Base-by-base conservation (phyloP, 2,329 filamentous ascomycete genomes). In the Diplodia intermedia region DNA sequence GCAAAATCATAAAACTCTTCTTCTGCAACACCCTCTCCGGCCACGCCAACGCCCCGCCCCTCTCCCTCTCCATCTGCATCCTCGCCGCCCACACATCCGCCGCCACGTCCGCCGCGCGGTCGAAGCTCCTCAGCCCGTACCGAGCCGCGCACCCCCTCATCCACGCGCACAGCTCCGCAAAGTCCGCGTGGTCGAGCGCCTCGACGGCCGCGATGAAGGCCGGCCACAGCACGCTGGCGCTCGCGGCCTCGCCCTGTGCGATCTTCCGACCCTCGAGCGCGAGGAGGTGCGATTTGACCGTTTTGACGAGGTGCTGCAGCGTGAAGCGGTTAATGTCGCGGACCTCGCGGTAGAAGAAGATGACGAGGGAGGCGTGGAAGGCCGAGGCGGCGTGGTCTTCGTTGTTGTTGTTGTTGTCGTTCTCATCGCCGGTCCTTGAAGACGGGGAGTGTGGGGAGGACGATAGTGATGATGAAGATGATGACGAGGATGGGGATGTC, bases 301-400 rank as follows among this genome's bases (percentile, higher is more conserved):
- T 26, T 5, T n/a, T 18, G 15, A 63, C 60, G 14, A 15, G 43
- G 36, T 65, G 31, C 36, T 65, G 62, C 15, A 65, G 50, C 36
- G 23, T 43, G 33, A 65, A 54, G 20, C 49, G 49, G 62, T 55
- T 98, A 33, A 55, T 55, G 50, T 65, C 52, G 20, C 26, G 23
- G 8, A 65, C 62, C n/a, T 55, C 49, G 38, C 62, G 62, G 52
- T 65, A 65, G 33, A 65, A 65, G 26, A 43, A 65, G 49, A 65
- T 55, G 38, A 65, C 4, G 26, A 65, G 62, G 20, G 62, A n/a
- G 20, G 15, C 23, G 50, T 65, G 62, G 60, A 63, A 63, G 43
- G 60, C 60, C 1, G 38, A n/a, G 2, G 60, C 60, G 47, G 29
- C 60, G 43, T 63, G 60, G 31, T 63, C 60, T 12, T 31, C 43